phyloP scores from a whole-genome alignment of 805 yeast species.

The Cyberlindnera bimundalis region DNA sequence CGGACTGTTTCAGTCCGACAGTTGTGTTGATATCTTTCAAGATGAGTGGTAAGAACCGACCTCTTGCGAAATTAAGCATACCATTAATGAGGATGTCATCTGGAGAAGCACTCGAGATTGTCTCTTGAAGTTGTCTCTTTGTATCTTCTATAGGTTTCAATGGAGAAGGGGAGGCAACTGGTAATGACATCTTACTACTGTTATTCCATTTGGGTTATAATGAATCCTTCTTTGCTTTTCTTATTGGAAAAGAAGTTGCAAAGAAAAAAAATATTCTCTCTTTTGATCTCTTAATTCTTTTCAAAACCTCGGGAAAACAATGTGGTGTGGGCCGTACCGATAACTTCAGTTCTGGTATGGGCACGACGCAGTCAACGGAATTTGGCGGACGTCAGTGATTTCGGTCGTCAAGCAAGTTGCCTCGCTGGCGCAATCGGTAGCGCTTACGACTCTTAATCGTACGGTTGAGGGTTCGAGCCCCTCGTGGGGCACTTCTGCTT shows the following conservation, averaged over 20 bases:
- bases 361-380: no score
- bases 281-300: no score
- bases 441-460: constrained; percentile 35
- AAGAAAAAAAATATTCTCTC: no score
- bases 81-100: constrained; percentile 34
- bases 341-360: no score
- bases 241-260: no score
- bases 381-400: no score
- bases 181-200: background rate
- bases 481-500: constrained; percentile 29
- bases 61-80: constrained; percentile 44
- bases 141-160: constrained; percentile 11
- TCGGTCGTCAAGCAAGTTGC: constrained; percentile 16
- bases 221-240: no score
- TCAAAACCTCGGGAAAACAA: no score
- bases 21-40: constrained; percentile 32
- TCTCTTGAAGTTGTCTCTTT: constrained; percentile 7
- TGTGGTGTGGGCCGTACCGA: no score
- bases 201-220: no score
- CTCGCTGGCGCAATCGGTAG: constrained; percentile 36
- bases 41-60: constrained; percentile 43
- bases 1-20: constrained; percentile 1
- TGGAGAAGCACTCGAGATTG: constrained; percentile 14
- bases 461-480: constrained; percentile 36
- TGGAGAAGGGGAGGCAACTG: background rate